Evolutionary conservation across 139 green algal genomes (phyloP), one percentile per base, ranked within the genome.

Genomic region (Zygnema circumcarinatum): DNA sequence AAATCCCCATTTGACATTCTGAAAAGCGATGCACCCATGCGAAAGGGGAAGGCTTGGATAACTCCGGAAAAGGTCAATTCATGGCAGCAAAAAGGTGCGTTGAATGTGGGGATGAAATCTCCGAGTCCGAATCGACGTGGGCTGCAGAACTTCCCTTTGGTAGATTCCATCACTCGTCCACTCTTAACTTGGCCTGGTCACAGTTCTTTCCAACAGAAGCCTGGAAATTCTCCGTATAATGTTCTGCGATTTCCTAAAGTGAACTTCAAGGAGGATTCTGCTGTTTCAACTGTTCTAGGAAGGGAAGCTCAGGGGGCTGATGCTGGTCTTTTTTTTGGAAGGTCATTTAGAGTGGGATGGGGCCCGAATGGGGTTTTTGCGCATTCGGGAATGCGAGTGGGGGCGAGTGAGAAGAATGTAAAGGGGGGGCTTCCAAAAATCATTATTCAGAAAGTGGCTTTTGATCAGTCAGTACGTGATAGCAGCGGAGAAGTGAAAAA

Each of bases 291-390:
- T 38, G 54, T 11, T 84, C n/a, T n/a, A 16, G 69, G 69, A 16
- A 78, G 16, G 69, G 35, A 7, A 52, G 16, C 3, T 41, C 69
- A 78, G 3, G 80, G 31, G 22, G 36, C 38, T 25, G 95, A 98
- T 52, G 92, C 92, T 0, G 94, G 91, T 0, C 87, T 95, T 31
- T 86, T 94, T n/a, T 76, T 96, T 47, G 94, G 94, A 1, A 69
- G 89, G 0, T 93, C 90, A 11, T 97, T 96, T 85, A 87, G 95
- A 1, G 92, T 93, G 1, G 92, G 94, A 38, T 98, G 95, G 95
- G 94, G 90, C 1, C 94, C 95, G 1, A 88, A 86, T 0, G 94
- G 92, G 1, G 36, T 89, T 56, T 89, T 98, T 35, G 93, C 89
- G 0, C 68, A 89, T 75, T 21, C 54, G 36, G 90, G 41, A 87